A percentile compares a stretch with the other conserved stretches of the same genome.
Evolutionary conservation across 1,284 basidiomycete genomes (phyloP).

Genomic region (Cronartium quercuum): DNA sequence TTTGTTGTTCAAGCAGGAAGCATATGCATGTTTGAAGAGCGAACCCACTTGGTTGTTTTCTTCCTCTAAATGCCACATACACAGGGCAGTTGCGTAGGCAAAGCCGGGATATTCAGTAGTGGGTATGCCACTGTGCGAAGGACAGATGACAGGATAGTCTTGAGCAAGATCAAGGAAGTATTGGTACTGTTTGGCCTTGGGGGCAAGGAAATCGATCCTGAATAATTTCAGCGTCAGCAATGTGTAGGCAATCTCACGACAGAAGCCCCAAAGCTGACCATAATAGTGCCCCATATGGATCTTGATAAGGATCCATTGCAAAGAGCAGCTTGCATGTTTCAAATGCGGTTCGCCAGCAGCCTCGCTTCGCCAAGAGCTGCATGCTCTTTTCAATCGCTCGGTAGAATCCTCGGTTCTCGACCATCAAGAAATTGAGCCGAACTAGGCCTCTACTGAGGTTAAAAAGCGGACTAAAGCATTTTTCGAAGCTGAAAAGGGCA

Average conservation of each 20-base stretch:
- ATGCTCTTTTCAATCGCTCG: conserved; percentile 51
- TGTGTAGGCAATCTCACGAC: neutral
- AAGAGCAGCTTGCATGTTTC: conserved; percentile 77
- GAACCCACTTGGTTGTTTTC: neutral
- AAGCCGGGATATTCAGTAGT: conserved; percentile 29
- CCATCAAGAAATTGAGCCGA: conserved; percentile 74
- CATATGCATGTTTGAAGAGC: neutral
- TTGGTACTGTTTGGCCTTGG: conserved; percentile 65
- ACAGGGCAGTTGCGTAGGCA: conserved; percentile 17
- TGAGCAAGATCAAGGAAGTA: conserved; percentile 16
- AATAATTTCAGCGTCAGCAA: neutral
- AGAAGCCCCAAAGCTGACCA: conserved; percentile 54
- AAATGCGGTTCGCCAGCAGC: conserved; percentile 77
- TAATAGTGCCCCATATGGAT: conserved; percentile 76
- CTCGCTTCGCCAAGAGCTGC: conserved; percentile 62
- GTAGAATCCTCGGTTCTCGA: conserved; percentile 79
- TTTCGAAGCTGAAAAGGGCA: conserved; percentile 80
- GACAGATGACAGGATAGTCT: conserved; percentile 4
- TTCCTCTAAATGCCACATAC: conserved; percentile 23
- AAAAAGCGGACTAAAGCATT: conserved; percentile 74
- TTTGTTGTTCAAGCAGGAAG: neutral
- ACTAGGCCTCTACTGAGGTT: conserved; percentile 70
- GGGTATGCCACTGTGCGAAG: conserved; percentile 15
- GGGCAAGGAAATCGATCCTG: conserved; percentile 63
- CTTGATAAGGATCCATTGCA: conserved; percentile 52